These are phyloP conservation scores for Hymenoscyphus linearis DNA, from an alignment of 2,329 filamentous ascomycete species.

Conservation along the genomic window DNA sequence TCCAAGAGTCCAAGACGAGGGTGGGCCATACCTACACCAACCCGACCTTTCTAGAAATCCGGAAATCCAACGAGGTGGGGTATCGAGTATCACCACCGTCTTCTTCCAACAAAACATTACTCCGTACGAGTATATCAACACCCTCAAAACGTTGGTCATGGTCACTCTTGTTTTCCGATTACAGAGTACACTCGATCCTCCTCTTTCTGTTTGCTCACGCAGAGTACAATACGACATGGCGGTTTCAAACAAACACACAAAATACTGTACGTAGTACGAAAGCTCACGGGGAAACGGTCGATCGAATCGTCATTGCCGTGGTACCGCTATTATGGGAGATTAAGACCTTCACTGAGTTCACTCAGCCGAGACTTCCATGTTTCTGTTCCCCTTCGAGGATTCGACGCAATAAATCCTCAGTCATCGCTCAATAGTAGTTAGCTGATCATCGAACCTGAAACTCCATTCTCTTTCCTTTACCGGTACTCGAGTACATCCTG, in stretches of 20 bases:
- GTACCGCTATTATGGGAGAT: conserved; percentile 1
- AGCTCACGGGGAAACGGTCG: background rate
- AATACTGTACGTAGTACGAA: background rate
- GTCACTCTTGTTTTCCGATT: no score
- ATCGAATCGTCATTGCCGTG: conserved; percentile 4
- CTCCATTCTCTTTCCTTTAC: background rate
- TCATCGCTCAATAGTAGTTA: background rate
- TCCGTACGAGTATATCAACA: no score
- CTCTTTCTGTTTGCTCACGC: background rate
- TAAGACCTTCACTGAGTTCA: conserved; percentile 2
- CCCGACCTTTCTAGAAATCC: no score
- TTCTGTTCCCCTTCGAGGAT: background rate
- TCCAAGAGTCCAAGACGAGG: no score
- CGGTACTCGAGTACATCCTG: no score
- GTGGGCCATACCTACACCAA: no score
- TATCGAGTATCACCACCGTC: no score
- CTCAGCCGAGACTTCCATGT: conserved; percentile 2
- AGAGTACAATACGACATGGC: background rate
- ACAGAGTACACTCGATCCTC: no score
- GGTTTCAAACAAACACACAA: background rate
- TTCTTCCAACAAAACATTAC: no score
- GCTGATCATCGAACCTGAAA: background rate
- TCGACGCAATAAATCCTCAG: background rate
- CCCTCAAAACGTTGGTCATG: no score
- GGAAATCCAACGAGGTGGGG: no score